These are phyloP conservation scores for Nakataea oryzae DNA, from an alignment of 2,329 filamentous ascomycete species.

Conservation along the genomic window DNA sequence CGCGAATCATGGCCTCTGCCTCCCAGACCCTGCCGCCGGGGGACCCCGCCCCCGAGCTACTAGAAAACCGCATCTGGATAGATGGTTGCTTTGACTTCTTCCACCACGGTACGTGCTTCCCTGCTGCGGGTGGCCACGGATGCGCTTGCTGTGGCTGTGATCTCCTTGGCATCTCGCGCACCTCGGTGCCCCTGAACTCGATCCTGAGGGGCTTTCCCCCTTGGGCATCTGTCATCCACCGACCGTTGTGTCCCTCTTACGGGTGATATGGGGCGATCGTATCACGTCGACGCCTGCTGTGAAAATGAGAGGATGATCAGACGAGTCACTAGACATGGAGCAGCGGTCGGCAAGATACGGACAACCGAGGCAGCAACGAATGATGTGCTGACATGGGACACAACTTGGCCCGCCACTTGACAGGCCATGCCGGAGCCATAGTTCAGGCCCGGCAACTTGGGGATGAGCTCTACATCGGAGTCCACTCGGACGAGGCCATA, in stretches of 20 bases:
- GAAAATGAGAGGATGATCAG: too few species aligned
- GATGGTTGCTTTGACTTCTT: constrained; percentile 99
- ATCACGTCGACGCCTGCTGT: neutral
- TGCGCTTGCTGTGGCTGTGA: too few species aligned
- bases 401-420: neutral
- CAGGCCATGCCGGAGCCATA: constrained; percentile 92
- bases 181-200: neutral
- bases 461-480: constrained; percentile 77
- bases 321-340: neutral
- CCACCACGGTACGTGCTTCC: constrained; percentile 62
- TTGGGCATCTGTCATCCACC: neutral
- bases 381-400: neutral
- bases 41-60: constrained; percentile 41
- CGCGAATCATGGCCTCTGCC: constrained; percentile 7
- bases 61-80: constrained; percentile 81
- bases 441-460: constrained; percentile 90
- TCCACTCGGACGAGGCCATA: constrained; percentile 94
- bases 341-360: neutral
- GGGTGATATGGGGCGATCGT: neutral
- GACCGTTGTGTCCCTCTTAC: too few species aligned
- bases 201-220: neutral
- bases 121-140: too few species aligned
- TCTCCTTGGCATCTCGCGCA: too few species aligned
- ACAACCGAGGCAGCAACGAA: neutral
- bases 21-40: constrained; percentile 22